Evolutionary conservation across 1,284 basidiomycete genomes (phyloP), one percentile per base, ranked within the genome.

Genomic region (Puccinia sorghi): DNA sequence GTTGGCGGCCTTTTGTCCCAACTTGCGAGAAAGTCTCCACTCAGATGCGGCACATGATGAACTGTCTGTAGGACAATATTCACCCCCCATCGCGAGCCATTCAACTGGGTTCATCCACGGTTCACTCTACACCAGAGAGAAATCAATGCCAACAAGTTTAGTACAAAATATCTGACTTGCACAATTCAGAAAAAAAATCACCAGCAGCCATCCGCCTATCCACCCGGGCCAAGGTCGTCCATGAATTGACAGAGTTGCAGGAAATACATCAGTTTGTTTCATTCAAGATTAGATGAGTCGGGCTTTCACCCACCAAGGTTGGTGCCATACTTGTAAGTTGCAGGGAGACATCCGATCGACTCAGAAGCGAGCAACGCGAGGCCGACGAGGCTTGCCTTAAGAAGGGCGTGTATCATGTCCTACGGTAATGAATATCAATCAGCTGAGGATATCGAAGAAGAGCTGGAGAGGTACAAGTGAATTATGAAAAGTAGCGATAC

Each of bases 101-200:
- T 89, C 90, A 88, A 81, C 84, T 2, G 89, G 90, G n/a, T 90
- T 84, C 89, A 90, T 90, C 90, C 90, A 90, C 41, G 89, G 85
- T 81, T 90, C 90, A 13, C 66, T 70, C 75, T 78, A 25, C 22
- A 46, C 3, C n/a, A 63, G 9, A 17, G 27, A 50, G 9, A 32
- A 32, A 48, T 15, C 43, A 22, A 12, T 3, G 50, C 39, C 41
- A 63, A 8, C 39, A 46, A 50, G 11, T 27, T 52, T 27, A 11
- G 17, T 7, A 37, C 41, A n/a, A 1, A 27, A 63, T 1, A 15
- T 32, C 32, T 50, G 17, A 7, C 43, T 37, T 32, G 5, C 25
- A 39, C 15, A 12, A 61, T 46, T 13, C 43, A 77, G 43, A 50
- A 22, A 63, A 25, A 32, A 13, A 43, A 67, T 61, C 5, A 78